Evolutionary conservation across 2,329 filamentous ascomycete genomes (phyloP).

Genomic region (Chaetomiaceae sp.): DNA sequence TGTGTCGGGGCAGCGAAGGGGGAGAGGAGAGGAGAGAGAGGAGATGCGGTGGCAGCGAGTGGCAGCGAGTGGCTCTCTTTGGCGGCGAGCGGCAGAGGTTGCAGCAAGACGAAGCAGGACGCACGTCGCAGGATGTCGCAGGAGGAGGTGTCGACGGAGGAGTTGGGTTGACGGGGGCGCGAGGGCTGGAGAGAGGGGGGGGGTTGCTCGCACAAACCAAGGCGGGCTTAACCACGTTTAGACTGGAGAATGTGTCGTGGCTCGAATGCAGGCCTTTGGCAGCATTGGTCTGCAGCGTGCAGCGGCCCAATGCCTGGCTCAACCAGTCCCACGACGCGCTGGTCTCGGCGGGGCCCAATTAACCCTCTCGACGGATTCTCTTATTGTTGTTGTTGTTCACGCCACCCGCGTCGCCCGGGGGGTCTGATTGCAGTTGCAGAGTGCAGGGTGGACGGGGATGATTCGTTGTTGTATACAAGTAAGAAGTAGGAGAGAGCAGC

Average conservation of each 20-base stretch:
- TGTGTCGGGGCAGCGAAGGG: background rate
- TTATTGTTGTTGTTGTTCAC: slow-evolving; percentile 21
- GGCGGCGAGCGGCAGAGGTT: slow-evolving; percentile 22
- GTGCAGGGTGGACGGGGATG: slow-evolving; percentile 18
- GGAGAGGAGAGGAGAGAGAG: background rate
- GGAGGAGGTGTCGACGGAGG: slow-evolving; percentile 20
- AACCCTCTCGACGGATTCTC: slow-evolving; percentile 16
- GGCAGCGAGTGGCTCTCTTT: slow-evolving; percentile 25
- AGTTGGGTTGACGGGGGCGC: slow-evolving; percentile 22
- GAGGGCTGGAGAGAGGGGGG: slow-evolving; percentile 18
- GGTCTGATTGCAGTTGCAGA: slow-evolving; percentile 7
- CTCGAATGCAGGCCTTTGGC: slow-evolving; percentile 38
- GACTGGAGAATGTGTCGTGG: slow-evolving; percentile 37
- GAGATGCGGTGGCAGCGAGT: slow-evolving; percentile 3
- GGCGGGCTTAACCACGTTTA: slow-evolving; percentile 34
- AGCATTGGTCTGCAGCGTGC: slow-evolving; percentile 32
- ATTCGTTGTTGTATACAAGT: slow-evolving; percentile 18
- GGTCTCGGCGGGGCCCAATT: slow-evolving; percentile 27
- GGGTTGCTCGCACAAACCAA: slow-evolving; percentile 25
- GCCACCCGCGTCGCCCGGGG: slow-evolving; percentile 15
- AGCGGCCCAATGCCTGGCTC: slow-evolving; percentile 31
- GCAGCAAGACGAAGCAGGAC: slow-evolving; percentile 15
- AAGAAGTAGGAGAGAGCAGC: background rate
- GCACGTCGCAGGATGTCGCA: slow-evolving; percentile 10
- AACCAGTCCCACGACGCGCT: slow-evolving; percentile 27